Evolutionary conservation across 2,329 filamentous ascomycete genomes (phyloP).

Genomic region (Chalara sp.): DNA sequence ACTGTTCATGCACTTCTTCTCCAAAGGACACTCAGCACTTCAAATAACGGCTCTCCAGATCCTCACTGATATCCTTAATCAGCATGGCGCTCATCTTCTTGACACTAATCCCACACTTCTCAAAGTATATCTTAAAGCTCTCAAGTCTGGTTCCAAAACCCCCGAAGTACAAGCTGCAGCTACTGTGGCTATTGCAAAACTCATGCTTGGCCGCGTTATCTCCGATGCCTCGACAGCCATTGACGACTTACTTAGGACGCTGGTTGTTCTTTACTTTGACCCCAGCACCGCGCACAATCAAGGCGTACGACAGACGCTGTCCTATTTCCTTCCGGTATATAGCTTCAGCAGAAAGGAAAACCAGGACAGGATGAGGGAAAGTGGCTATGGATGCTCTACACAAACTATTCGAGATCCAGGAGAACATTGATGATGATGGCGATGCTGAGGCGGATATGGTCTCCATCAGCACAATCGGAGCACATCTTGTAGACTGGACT

Average conservation of each 20-base stretch:
- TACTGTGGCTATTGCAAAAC: constrained; percentile 75
- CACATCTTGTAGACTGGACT: constrained; percentile 89
- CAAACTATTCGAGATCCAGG: constrained; percentile 64
- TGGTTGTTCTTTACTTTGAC: constrained; percentile 85
- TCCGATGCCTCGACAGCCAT: constrained; percentile 54
- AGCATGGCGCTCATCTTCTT: constrained; percentile 75
- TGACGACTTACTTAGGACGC: constrained; percentile 72
- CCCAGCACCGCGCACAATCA: constrained; percentile 76
- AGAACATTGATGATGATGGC: constrained; percentile 65
- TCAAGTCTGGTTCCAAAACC: constrained; percentile 63
- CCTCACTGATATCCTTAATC: constrained; percentile 85
- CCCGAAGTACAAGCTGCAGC: constrained; percentile 75
- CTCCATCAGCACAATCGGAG: constrained; percentile 67
- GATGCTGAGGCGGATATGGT: constrained; percentile 75
- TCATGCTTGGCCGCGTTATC: constrained; percentile 75
- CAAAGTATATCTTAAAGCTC: constrained; percentile 78
- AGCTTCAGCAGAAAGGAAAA: constrained; percentile 81
- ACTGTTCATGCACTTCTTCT: constrained; percentile 93
- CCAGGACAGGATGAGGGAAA: constrained; percentile 70
- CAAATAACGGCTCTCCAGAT: constrained; percentile 90
- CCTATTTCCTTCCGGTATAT: constrained; percentile 93
- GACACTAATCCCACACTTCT: constrained; percentile 62
- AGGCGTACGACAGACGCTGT: constrained; percentile 75
- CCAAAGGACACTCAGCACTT: constrained; percentile 81
- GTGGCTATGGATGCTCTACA: constrained; percentile 71